Conservation (phyloP, 768 basidiomycete genomes). For the Tylopilus subfusipes region DNA sequence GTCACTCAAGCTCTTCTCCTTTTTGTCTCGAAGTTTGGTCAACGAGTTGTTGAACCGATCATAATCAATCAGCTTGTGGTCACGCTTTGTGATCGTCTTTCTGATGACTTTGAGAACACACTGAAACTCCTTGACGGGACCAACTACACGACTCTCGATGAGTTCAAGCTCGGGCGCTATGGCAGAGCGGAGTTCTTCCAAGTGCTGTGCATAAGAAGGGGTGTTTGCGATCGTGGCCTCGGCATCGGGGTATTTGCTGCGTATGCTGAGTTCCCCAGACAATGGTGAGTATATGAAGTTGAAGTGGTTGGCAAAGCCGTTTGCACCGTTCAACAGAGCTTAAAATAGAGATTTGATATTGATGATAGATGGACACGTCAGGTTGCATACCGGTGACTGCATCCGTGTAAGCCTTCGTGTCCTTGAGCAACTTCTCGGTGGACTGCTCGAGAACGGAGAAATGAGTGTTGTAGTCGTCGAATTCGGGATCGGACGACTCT, state of each 20-base stretch:
- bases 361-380: not conserved
- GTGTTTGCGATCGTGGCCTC: constrained; percentile 77
- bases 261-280: constrained; percentile 72
- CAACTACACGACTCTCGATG: constrained; percentile 81
- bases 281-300: constrained; percentile 61
- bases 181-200: constrained; percentile 79
- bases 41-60: constrained; percentile 96
- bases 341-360: not conserved
- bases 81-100: constrained; percentile 93
- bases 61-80: constrained; percentile 95
- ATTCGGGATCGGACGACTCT: constrained; percentile 86
- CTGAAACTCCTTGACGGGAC: constrained; percentile 87
- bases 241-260: constrained; percentile 73
- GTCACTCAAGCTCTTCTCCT: constrained; percentile 92
- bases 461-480: constrained; percentile 80
- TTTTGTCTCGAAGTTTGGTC: constrained; percentile 95
- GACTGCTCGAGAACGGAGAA: constrained; percentile 75
- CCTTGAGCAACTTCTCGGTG: constrained; percentile 88
- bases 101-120: constrained; percentile 81
- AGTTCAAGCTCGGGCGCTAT: constrained; percentile 91
- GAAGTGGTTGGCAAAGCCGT: constrained; percentile 63
- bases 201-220: constrained; percentile 61
- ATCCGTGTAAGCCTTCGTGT: constrained; percentile 83
- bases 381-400: constrained; percentile 58
- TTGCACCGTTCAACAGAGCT: constrained; percentile 67